These are phyloP conservation scores for Sporormia fimetaria DNA, from an alignment of 495 filamentous ascomycete genomes.

Conservation along the genomic window DNA sequence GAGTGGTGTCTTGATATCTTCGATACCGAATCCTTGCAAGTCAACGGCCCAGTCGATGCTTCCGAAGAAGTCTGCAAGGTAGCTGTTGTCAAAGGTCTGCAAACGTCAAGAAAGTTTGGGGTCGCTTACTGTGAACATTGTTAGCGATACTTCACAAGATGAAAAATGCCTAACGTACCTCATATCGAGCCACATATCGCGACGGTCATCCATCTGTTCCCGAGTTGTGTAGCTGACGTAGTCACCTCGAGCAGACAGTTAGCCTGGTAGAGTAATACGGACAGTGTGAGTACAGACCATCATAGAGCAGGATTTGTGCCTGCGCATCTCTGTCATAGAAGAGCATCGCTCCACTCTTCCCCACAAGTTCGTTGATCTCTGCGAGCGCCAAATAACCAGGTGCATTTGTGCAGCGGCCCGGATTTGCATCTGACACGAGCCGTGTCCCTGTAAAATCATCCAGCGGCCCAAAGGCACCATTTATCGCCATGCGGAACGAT, in stretches of 20 bases:
- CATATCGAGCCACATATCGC: slow-evolving; percentile 2
- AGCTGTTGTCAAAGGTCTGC: too few relatives aligned
- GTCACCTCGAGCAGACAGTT: slow-evolving; percentile 9
- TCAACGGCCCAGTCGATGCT: slow-evolving; percentile 29
- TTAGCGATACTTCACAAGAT: too few relatives aligned
- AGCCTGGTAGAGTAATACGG: slow-evolving; percentile 34
- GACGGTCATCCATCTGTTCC: slow-evolving; percentile 13
- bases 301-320: slow-evolving; percentile 38
- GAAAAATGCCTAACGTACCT: too few relatives aligned
- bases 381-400: slow-evolving; percentile 27
- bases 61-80: slow-evolving; percentile 27
- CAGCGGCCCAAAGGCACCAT: slow-evolving; percentile 23
- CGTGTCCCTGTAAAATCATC: slow-evolving; percentile 24
- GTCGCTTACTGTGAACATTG: too few relatives aligned
- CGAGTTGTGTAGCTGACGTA: slow-evolving; percentile 35
- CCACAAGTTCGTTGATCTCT: slow-evolving; percentile 13
- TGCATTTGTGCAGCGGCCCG: slow-evolving; percentile 20
- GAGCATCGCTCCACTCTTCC: background rate
- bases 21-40: too few relatives aligned
- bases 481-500: slow-evolving; percentile 32
- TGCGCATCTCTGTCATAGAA: slow-evolving; percentile 8
- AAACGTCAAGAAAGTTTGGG: too few relatives aligned
- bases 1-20: background rate
- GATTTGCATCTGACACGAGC: slow-evolving; percentile 12
- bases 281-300: too few relatives aligned